Percentiles rank a stretch among this genome's conserved stretches.
phyloP scores from a whole-genome alignment of 139 green algal genomes.

The Coelastrella sp. region DNA sequence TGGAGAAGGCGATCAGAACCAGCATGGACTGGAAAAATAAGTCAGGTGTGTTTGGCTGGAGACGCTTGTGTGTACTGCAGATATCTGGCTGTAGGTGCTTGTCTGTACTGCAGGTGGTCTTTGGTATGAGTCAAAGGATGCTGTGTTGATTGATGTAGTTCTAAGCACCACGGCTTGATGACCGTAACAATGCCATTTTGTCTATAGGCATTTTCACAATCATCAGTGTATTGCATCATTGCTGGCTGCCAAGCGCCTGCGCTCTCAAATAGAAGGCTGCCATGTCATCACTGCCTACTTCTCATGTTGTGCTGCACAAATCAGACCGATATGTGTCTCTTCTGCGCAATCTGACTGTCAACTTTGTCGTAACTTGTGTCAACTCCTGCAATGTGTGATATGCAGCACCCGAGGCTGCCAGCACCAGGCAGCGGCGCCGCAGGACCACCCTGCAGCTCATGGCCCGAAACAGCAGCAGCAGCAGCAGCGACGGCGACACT shows the following conservation, averaged over 20 bases:
- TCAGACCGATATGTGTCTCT: not conserved
- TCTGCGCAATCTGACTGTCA: not conserved
- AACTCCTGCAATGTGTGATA: too few relatives aligned
- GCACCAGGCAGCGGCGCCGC: constrained; percentile 9
- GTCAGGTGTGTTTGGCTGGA: not conserved
- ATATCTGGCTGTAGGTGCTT: not conserved
- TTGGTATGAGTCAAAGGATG: too few relatives aligned
- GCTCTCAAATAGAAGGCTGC: too few relatives aligned
- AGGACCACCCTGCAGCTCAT: constrained; percentile 44
- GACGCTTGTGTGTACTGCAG: not conserved
- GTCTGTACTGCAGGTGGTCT: not conserved
- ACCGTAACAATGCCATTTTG: too few relatives aligned
- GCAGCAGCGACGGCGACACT: not conserved
- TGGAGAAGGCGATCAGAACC: constrained; percentile 53
- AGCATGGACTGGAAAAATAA: constrained; percentile 50
- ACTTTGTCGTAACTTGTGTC: not conserved
- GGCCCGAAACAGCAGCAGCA: constrained; percentile 30
- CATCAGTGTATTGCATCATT: too few relatives aligned
- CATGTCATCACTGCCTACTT: too few relatives aligned
- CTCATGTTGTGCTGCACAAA: too few relatives aligned
- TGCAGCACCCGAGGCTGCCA: not conserved
- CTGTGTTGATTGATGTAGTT: too few relatives aligned
- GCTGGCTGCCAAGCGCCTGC: too few relatives aligned
- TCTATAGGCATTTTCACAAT: too few relatives aligned
- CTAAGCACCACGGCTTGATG: too few relatives aligned